Evolutionary conservation across 345 rosid genomes (phyloP), one percentile per base, ranked within the genome.

Genomic region (Aegle marmelos): DNA sequence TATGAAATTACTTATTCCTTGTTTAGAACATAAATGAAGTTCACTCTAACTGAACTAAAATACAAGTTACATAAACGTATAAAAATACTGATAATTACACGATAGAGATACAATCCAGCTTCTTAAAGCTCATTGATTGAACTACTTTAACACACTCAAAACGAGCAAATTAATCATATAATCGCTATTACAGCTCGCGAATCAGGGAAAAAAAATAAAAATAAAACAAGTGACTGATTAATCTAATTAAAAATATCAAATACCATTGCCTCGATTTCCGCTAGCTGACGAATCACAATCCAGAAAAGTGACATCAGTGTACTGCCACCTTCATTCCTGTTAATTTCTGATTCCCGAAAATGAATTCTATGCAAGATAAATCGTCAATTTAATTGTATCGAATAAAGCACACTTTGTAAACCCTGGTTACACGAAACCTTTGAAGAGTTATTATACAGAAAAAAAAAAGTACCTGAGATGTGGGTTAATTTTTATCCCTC

Each of bases 261-360:
- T 86, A 91, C 93, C 93, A 91, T 89, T 30, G 86, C 89, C 66
- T 89, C 88, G 76, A 86, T 86, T 53, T 90, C 91, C 56, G 84
- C 91, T 72, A 88, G 83, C 75, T 83, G 89, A 85, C 89, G 87
- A 81, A 88, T 77, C 56, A 80, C 90, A 86, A 82, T 67, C 85
- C 88, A 88, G 81, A 89, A 87, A 76, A 82, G 73, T 84, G 94
- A 86, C 92, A 89, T 91, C 87, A 93, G 87, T 77, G 80, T 81
- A 75, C 78, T 37, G 74, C 28, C 82, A 83, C 69, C 82, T 81
- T 70, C 83, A 89, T 72, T 73, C 83, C 87, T 86, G 80, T 85
- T 73, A 64, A 64, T 63, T 75, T 64, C 48, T 80, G 73, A 70
- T 68, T n/a, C 28, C 60, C 77, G 58, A 68, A 77, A 31, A 54